Evolutionary conservation across 2,329 filamentous ascomycete genomes (phyloP).

Genomic region (Chalara sp.): DNA sequence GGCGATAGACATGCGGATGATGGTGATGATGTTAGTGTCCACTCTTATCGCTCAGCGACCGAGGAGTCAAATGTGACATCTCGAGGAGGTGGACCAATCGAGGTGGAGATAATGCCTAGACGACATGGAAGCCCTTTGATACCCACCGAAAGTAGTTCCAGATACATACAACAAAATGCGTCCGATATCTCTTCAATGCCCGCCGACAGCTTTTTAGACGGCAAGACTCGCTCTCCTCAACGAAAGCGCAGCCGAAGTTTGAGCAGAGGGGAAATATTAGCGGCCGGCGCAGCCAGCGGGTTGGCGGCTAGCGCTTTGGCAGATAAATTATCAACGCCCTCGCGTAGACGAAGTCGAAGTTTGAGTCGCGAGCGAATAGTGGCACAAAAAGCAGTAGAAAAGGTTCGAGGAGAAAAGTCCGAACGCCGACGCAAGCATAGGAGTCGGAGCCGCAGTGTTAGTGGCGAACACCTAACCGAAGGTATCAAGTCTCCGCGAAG

Average conservation of each 20-base stretch:
- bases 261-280: constrained; percentile 20
- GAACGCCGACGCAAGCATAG: constrained; percentile 35
- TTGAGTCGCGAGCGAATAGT: constrained; percentile 57
- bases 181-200: constrained; percentile 87
- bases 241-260: constrained; percentile 26
- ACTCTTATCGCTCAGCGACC: constrained; percentile 70
- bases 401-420: constrained; percentile 47
- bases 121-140: constrained; percentile 63
- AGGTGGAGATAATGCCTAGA: constrained; percentile 72
- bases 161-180: constrained; percentile 56
- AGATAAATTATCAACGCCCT: constrained; percentile 51
- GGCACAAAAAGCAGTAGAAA: constrained; percentile 63
- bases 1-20: constrained; percentile 40
- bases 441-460: constrained; percentile 39
- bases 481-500: constrained; percentile 38
- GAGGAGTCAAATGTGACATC: constrained; percentile 72
- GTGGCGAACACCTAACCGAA: constrained; percentile 36
- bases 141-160: constrained; percentile 49
- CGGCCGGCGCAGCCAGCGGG: constrained; percentile 32
- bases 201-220: constrained; percentile 63
- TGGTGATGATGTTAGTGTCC: constrained; percentile 56
- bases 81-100: constrained; percentile 63
- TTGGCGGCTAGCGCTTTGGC: constrained; percentile 29
- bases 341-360: constrained; percentile 52
- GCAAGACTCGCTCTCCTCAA: constrained; percentile 24